Base-by-base conservation (phyloP, 1,284 basidiomycete genomes). In the Heterobasidion irregulare region DNA sequence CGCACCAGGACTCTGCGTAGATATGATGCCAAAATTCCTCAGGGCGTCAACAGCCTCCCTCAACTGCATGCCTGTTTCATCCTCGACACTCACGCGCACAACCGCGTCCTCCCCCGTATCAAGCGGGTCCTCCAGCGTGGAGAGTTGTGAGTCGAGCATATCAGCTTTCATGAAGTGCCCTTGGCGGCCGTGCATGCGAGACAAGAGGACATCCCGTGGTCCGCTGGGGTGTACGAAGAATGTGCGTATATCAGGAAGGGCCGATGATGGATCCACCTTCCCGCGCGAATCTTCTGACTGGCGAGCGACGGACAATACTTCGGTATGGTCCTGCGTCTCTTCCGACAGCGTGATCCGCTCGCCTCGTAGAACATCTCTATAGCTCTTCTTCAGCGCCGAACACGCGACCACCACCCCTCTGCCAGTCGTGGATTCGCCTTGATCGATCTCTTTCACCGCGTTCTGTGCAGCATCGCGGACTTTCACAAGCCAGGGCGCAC, bases 151-250 rank as follows among this genome's bases (percentile, higher is more conserved):
- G 53, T 89, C 86, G 59, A 98, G 75, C 94, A 98, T 96, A 19
- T 68, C 66, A 26, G 83, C 80, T 69, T 94, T 94, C 88, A 98
- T 93, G 62, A 92, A 97, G 70, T 98, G 95, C 0, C 84, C 84
- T 59, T 83, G 70, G 34, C 94, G 75, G 54, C 75, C 75, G 62
- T 70, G 65, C 82, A 98, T 93, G 45, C 94, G 75, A 51, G 84
- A 76, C 61, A 78, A 63, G 50, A 97, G 68, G 51, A 88, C 68
- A 33, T 84, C 79, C 45, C 75, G 71, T 18, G 77, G 68, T 2
- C 93, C 93, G 50, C 89, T 75, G 62, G 96, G 84, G 68, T 88
- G 94, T 53, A 96, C 83, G 65, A 97, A 95, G 65, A 80, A 85
- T 7, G 91, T 90, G 56, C 77, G 74, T 58, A 90, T 65, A 36